phyloP scores from a whole-genome alignment of 2,329 filamentous ascomycete species.

The Pestalotiopsis sp. region DNA sequence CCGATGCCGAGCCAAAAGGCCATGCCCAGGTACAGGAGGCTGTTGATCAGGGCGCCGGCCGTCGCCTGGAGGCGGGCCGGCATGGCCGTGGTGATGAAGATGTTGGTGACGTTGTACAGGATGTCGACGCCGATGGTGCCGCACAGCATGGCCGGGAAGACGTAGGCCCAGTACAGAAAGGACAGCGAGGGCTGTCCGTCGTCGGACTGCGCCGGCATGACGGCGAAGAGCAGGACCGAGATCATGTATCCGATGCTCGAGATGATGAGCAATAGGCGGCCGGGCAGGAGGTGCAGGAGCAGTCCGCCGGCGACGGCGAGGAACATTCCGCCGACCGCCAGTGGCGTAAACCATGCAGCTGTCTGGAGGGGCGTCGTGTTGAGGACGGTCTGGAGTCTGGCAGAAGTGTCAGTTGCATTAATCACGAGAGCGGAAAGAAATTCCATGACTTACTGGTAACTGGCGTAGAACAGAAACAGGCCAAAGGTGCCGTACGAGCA shows the following conservation, averaged over 20 bases:
- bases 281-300: conserved; percentile 67
- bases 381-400: conserved; percentile 63
- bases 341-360: conserved; percentile 70
- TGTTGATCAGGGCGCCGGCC: conserved; percentile 73
- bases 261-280: conserved; percentile 63
- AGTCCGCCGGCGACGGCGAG: conserved; percentile 66
- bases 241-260: conserved; percentile 62
- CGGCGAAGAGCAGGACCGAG: conserved; percentile 63
- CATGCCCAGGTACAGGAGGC: conserved; percentile 71
- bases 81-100: conserved; percentile 76
- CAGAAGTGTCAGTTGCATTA: not conserved
- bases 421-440: not conserved
- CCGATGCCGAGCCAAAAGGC: conserved; percentile 72
- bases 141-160: conserved; percentile 72
- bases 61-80: conserved; percentile 69
- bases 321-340: conserved; percentile 69
- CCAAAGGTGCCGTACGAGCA: conserved; percentile 71
- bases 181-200: conserved; percentile 28
- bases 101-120: conserved; percentile 73
- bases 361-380: conserved; percentile 61
- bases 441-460: conserved; percentile 37
- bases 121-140: conserved; percentile 76
- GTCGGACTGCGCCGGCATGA: conserved; percentile 60
- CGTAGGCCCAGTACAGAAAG: conserved; percentile 70
- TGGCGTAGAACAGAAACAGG: conserved; percentile 70